A percentile compares a stretch with the other conserved stretches of the same genome.
Evolutionary conservation across 306 rosid species (phyloP).

Genomic region (Casuarina cunninghamiana): DNA sequence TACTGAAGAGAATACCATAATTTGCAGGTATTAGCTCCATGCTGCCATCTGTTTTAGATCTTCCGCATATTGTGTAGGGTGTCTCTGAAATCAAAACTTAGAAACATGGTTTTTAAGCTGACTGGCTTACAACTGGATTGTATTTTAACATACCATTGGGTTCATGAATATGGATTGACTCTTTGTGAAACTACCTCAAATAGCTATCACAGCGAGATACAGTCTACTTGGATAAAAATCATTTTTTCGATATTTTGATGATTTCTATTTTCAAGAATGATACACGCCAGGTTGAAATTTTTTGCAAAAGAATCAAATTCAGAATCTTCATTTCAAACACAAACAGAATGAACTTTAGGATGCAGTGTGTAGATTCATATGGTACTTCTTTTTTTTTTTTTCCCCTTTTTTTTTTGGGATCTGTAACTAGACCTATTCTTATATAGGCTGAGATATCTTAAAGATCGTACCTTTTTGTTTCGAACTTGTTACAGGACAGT

Average conservation of each 20-base stretch:
- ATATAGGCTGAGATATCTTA: slow-evolving; percentile 1
- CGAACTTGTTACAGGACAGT: slow-evolving; percentile 60
- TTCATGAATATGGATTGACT: background rate
- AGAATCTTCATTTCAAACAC: fast-evolving
- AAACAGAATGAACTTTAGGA: background rate
- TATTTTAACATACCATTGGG: background rate
- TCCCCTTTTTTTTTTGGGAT: slow-evolving; percentile 2
- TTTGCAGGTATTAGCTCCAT: slow-evolving; percentile 63
- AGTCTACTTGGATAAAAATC: background rate
- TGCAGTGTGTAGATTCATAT: slow-evolving; percentile 11
- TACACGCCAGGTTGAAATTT: background rate
- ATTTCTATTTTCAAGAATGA: background rate
- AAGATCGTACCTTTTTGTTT: background rate
- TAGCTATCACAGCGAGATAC: background rate
- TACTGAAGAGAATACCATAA: slow-evolving; percentile 46
- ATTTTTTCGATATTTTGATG: too few species aligned
- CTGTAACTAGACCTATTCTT: background rate
- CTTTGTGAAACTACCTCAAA: background rate
- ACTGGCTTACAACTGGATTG: background rate
- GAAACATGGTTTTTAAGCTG: background rate
- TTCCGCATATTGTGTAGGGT: slow-evolving; percentile 2
- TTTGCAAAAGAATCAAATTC: background rate
- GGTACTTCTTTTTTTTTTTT: slow-evolving; percentile 8
- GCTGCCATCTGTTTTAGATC: slow-evolving; percentile 5
- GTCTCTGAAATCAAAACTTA: background rate